These are phyloP conservation scores for Talaromyces rugulosus DNA, from an alignment of 2,329 filamentous ascomycete genomes.

Conservation along the genomic window DNA sequence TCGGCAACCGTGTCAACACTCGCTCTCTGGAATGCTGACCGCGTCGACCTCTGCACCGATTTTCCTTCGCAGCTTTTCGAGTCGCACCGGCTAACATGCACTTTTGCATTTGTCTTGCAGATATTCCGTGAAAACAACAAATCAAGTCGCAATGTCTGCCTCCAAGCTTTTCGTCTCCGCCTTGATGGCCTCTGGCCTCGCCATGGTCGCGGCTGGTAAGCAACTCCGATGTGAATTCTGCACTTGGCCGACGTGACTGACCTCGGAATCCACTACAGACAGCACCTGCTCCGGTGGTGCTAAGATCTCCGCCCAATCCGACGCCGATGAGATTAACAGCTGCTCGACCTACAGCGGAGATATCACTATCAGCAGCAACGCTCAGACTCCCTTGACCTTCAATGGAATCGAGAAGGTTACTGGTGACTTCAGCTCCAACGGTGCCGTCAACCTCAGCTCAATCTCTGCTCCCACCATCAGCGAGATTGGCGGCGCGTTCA, in stretches of 20 bases:
- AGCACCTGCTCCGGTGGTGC: neutral
- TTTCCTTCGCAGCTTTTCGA: neutral
- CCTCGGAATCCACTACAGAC: constrained; percentile 17
- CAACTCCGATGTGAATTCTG: neutral
- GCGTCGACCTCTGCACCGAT: neutral
- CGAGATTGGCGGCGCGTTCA: constrained; percentile 66
- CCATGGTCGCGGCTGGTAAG: constrained; percentile 45
- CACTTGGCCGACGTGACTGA: neutral
- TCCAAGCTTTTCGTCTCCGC: constrained; percentile 54
- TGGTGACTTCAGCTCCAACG: constrained; percentile 49
- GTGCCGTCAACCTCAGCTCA: constrained; percentile 59
- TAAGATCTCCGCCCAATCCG: constrained; percentile 56
- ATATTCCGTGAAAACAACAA: neutral
- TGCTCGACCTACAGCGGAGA: constrained; percentile 69
- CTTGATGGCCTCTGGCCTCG: constrained; percentile 41
- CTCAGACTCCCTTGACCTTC: constrained; percentile 58
- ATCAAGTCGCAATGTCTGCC: constrained; percentile 44
- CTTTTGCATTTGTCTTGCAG: neutral
- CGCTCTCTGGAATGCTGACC: constrained; percentile 7
- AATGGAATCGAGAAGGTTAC: constrained; percentile 58
- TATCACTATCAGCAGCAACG: constrained; percentile 58
- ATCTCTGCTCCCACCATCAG: constrained; percentile 60
- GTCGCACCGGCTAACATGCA: neutral
- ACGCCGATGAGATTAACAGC: constrained; percentile 58
- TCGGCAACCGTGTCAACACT: constrained; percentile 6